Conservation (phyloP, 2,329 filamentous ascomycete genomes). For the Stagonosporopsis tanaceti region DNA sequence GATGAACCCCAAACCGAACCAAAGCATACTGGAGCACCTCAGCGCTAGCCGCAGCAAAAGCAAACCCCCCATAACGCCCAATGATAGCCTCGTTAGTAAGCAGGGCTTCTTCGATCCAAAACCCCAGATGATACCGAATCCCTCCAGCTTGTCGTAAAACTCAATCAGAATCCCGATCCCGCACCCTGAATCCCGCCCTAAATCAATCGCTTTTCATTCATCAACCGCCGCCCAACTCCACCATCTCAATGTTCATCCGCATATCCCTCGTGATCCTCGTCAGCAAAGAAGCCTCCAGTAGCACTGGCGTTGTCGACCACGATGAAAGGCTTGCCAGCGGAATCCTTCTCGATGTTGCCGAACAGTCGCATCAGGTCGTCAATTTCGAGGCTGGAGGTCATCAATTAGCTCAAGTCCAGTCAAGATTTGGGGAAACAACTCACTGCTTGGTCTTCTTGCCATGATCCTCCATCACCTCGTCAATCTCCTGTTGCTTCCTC, state of each 20-base stretch:
- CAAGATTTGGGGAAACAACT: neutral
- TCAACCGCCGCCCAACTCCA: neutral
- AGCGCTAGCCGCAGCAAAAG: constrained; percentile 21
- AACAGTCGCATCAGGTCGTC: constrained; percentile 58
- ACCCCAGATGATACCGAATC: neutral
- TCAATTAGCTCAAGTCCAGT: constrained; percentile 3
- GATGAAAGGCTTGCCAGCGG: constrained; percentile 52
- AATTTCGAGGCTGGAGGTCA: constrained; percentile 37
- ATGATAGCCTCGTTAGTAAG: constrained; percentile 22
- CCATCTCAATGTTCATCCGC: constrained; percentile 35
- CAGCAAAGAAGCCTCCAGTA: constrained; percentile 41
- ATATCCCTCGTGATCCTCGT: constrained; percentile 44
- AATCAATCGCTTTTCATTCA: neutral
- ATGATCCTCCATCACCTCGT: constrained; percentile 54
- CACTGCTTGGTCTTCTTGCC: constrained; percentile 41
- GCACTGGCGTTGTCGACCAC: constrained; percentile 47
- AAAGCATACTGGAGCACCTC: constrained; percentile 11
- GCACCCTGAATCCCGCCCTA: no score
- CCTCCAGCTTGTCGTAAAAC: neutral
- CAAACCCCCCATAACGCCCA: constrained; percentile 20
- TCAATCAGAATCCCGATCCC: neutral
- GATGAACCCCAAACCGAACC: neutral
- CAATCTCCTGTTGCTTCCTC: constrained; percentile 59
- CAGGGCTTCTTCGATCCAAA: constrained; percentile 5
- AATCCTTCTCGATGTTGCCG: constrained; percentile 51